Evolutionary conservation across 176 grass and related monocot genomes (phyloP), one percentile per base, ranked within the genome.

Genomic region (Oryza longistaminata): DNA sequence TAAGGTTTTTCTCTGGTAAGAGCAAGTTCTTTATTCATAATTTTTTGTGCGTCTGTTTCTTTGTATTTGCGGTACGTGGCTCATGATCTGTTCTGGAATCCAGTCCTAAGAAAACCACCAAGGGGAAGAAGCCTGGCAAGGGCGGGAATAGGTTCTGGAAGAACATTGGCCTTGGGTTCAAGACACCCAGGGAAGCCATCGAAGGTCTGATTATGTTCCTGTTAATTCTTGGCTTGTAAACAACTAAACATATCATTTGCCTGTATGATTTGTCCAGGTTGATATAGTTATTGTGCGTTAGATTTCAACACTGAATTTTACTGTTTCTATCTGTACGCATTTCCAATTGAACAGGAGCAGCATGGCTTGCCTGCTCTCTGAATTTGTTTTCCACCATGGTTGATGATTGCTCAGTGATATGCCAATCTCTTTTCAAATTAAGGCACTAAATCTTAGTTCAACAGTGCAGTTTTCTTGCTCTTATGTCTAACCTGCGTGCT

Each of bases 1-100:
- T 44, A 87, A 87, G 85, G 78, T 87, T 62, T 87, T 87, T 13
- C 85, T 87, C 78, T 87, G 85, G 85, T 87, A 68, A 87, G 49
- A 24, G 26, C 45, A 33, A 68, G 48, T 2, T 45, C 14, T 60
- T 60, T 24, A 22, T 60, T 13, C 71, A 49, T 9, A 24, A 21
- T 12, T 26, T 15, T 50, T 4, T 42, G 10, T 11, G 8, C 11
- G 1, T 60, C 71, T 81, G 11, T 7, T 68, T 24, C 4, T 2
- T 58, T 58, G 72, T 26, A 17, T 68, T 68, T 75, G 44, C 9
- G 13, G 27, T 17, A 29, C 9, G 19, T 43, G 24, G 5, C 33
- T 87, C 14, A 75, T 68, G 24, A 68, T 43, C 42, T 43, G 42
- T 43, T 43, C 0, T 43, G 9, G 7, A 43, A 43, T 11, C 42